phyloP scores from a whole-genome alignment of 371 early-diverging fungal genomes.

The Mucor indicus region DNA sequence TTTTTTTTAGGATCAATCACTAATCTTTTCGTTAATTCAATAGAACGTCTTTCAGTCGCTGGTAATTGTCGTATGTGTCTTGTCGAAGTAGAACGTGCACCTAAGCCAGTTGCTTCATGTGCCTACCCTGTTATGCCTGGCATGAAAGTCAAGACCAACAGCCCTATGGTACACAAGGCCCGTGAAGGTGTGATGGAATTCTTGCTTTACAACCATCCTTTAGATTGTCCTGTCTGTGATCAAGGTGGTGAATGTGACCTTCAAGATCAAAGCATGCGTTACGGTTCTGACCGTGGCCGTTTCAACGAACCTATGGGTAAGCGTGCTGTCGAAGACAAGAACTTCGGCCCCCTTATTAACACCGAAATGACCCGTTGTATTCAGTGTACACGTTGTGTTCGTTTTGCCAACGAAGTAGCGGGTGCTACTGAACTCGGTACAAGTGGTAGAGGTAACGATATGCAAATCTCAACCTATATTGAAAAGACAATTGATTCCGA shows the following conservation, averaged over 20 bases:
- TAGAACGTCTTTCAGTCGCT: constrained; percentile 88
- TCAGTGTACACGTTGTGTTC: constrained; percentile 98
- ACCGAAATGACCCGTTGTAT: constrained; percentile 98
- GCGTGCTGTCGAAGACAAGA: constrained; percentile 96
- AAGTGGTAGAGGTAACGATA: constrained; percentile 94
- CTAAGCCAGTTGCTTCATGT: constrained; percentile 96
- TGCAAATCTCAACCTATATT: constrained; percentile 97
- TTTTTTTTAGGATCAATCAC: too few species aligned
- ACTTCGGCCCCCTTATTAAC: constrained; percentile 94
- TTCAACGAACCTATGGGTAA: constrained; percentile 84
- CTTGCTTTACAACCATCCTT: constrained; percentile 94
- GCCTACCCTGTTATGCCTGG: constrained; percentile 97
- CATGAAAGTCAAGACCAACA: constrained; percentile 95
- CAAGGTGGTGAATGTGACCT: constrained; percentile 99
- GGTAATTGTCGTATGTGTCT: constrained; percentile 99
- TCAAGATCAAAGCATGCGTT: constrained; percentile 96
- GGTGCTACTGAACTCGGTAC: constrained; percentile 96
- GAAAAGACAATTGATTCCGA: constrained; percentile 87
- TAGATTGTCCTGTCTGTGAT: constrained; percentile 98
- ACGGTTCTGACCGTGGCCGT: constrained; percentile 93
- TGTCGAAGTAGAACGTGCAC: constrained; percentile 93
- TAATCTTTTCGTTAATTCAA: not conserved
- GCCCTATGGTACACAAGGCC: constrained; percentile 93
- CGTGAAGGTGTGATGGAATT: constrained; percentile 99
- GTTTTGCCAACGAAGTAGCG: constrained; percentile 97